These are phyloP conservation scores for Geotrichum candidum DNA, from an alignment of 1,139 yeast species.

Conservation along the genomic window DNA sequence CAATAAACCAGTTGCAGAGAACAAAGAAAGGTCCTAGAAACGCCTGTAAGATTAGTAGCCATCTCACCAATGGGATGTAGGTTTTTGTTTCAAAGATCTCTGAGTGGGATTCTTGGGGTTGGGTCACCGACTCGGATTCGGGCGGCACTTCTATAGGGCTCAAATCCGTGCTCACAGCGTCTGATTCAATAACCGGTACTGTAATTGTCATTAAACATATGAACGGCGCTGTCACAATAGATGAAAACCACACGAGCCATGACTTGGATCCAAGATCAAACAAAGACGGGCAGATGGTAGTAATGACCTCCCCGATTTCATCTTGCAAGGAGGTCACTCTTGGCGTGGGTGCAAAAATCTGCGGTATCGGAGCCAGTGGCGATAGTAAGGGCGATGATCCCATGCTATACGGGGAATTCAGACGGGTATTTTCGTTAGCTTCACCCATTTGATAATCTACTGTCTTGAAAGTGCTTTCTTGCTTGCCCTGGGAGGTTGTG, in stretches of 20 bases:
- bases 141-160: background rate
- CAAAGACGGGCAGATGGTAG: constrained; percentile 16
- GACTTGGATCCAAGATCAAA: constrained; percentile 23
- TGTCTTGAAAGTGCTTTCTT: background rate
- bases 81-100: background rate
- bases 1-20: constrained; percentile 5
- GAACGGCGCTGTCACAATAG: constrained; percentile 42
- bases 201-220: constrained; percentile 42
- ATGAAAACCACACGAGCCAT: constrained; percentile 25
- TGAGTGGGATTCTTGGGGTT: background rate
- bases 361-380: background rate
- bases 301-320: background rate
- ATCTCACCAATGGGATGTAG: constrained; percentile 7
- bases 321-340: background rate
- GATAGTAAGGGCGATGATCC: background rate
- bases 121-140: background rate
- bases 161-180: constrained; percentile 16
- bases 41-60: constrained; percentile 13
- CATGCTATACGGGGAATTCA: background rate
- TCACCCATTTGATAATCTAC: background rate
- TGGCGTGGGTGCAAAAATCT: background rate
- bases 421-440: background rate
- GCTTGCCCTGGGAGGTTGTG: constrained; percentile 10
- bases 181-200: constrained; percentile 43
- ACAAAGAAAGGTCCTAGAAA: constrained; percentile 15